Conservation (phyloP, 1,284 basidiomycete species). For the Agaricales sp. region DNA sequence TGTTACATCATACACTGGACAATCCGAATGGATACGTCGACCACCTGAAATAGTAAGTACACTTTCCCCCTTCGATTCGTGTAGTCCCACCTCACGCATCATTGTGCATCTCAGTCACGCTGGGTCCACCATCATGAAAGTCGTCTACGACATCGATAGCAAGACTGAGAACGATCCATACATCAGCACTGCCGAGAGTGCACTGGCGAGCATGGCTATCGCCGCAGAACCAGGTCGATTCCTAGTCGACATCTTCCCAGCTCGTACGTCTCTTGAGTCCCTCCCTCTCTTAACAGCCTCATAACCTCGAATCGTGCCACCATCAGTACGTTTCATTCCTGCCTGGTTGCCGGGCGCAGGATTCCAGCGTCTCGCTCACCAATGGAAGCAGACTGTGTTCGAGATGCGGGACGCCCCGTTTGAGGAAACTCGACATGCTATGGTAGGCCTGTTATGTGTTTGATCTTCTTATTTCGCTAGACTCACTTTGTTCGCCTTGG, state of each 20-base stretch:
- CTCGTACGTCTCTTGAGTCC: slow-evolving; percentile 10
- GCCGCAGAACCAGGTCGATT: slow-evolving; percentile 22
- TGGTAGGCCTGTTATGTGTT: not conserved
- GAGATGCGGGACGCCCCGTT: slow-evolving; percentile 22
- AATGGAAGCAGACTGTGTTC: slow-evolving; percentile 19
- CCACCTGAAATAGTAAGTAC: slow-evolving; percentile 32
- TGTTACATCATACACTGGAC: slow-evolving; percentile 27
- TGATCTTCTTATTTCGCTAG: not conserved
- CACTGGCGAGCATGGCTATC: slow-evolving; percentile 19
- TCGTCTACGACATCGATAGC: slow-evolving; percentile 16
- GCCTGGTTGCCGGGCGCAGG: slow-evolving; percentile 22
- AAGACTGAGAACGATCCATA: slow-evolving; percentile 19
- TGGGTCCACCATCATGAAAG: slow-evolving; percentile 26
- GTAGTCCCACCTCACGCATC: not conserved
- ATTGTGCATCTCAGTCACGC: slow-evolving; percentile 21
- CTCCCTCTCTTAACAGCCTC: not conserved
- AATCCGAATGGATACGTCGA: slow-evolving; percentile 26
- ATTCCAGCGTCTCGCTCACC: slow-evolving; percentile 19
- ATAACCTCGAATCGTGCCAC: not conserved
- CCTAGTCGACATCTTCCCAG: slow-evolving; percentile 22
- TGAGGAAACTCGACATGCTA: not conserved
- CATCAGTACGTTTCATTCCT: slow-evolving; percentile 19
- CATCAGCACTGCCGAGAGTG: slow-evolving; percentile 22
- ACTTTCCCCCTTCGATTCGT: not conserved
- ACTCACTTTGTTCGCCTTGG: not conserved